Base-by-base conservation (phyloP, 345 rosid genomes). In the Luvunga scandens region DNA sequence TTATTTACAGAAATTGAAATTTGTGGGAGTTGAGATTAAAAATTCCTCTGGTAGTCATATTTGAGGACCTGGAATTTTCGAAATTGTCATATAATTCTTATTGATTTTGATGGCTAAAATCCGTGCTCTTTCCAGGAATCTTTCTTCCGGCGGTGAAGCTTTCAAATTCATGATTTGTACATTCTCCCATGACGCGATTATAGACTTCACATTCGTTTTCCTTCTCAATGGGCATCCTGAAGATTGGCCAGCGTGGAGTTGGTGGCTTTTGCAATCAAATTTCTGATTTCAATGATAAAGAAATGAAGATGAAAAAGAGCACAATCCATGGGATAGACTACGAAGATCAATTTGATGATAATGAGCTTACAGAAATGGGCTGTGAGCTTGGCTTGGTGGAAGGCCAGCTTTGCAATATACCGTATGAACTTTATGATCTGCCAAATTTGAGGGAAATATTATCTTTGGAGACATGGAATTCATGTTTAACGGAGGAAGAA, bases 401-500 rank as follows among this genome's bases (percentile, higher is more conserved):
- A 71, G 92, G 87, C 82, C 88, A 87, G 83, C 65, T 85, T 36
- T 91, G 89, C 84, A 76, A 81, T 75, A 81, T 88, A 78, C 93
- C 95, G 1, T 91, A 85, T 73, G 93, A 90, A 69, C 88, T 90
- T 60, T 91, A 84, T 73, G 92, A 90, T 87, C 85, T 90, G 71
- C 87, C 86, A n/a, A 84, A 86, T 85, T 87, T 91, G 71, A 90
- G 59, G 81, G 86, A 76, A 55, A 85, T 91, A 72, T 75, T 91
- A 61, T 91, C 91, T 67, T 21, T 82, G 33, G 92, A 85, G 57
- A 86, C 95, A 59, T 91, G 95, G 95, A 86, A 91, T 81, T 88
- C 85, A 19, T 84, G 84, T 81, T 85, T 90, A 64, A 86, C 92
- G 0, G 90, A 88, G 77, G 93, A 88, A 75, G 95, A 91, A 71